These are phyloP conservation scores for Naganishia onofrii DNA, from an alignment of 768 basidiomycete species.

Conservation along the genomic window DNA sequence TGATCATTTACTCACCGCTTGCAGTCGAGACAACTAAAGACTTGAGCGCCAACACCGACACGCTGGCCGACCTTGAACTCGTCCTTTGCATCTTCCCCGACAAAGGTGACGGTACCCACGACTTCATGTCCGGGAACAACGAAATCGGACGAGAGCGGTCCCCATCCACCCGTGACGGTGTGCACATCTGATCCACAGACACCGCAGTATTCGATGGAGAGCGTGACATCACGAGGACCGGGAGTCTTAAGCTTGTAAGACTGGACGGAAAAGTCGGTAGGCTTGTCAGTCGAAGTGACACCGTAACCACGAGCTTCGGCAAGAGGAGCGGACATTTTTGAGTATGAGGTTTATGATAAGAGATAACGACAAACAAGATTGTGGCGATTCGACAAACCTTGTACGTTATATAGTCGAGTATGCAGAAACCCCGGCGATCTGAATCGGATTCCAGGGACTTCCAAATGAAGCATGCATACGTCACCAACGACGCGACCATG, in stretches of 20 bases:
- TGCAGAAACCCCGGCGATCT: no score
- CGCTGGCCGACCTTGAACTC: constrained; percentile 62
- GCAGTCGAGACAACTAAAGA: constrained; percentile 59
- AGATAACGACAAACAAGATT: no score
- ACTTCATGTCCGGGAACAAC: constrained; percentile 59
- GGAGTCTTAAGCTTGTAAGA: constrained; percentile 45
- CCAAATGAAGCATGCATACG: no score
- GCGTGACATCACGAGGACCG: constrained; percentile 41
- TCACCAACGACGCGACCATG: no score
- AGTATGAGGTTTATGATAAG: no score
- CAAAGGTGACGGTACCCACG: constrained; percentile 58
- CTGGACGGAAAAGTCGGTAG: constrained; percentile 45
- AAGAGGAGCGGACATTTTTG: constrained; percentile 11
- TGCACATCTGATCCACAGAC: constrained; percentile 59
- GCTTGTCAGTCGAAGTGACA: constrained; percentile 40
- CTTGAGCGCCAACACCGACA: constrained; percentile 61
- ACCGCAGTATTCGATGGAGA: constrained; percentile 48
- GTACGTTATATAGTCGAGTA: no score
- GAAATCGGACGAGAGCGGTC: constrained; percentile 34
- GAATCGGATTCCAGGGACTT: no score
- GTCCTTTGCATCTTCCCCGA: constrained; percentile 59
- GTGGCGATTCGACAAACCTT: no score
- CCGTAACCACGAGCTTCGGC: constrained; percentile 21
- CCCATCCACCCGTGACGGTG: constrained; percentile 57
- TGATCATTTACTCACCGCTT: constrained; percentile 35